Base-by-base conservation (phyloP, 1,284 basidiomycete species). In the Caloboletus firmus region DNA sequence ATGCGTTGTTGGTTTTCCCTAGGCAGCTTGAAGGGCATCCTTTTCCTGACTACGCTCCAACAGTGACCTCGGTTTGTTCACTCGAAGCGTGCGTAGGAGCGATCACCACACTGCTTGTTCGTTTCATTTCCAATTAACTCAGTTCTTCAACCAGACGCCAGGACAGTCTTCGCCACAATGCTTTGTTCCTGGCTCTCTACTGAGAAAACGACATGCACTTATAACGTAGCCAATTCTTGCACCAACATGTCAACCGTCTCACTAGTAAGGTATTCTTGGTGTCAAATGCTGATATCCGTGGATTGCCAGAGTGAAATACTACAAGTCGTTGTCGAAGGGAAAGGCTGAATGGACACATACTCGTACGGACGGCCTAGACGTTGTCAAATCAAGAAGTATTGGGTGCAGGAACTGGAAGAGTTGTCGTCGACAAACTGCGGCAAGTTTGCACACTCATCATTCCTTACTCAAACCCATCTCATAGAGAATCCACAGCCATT, bases 401-500 rank as follows among this genome's bases (percentile, higher is more conserved):
- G 28, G 26, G 13, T 44, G 13, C 17, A 2, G 9, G 2, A 24
- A 35, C 12, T 46, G 17, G 17, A 46, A 46, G 28, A 12, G 17
- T 4, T n/a, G 18, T 51, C 30, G n/a, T 50, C 54, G 46, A 39
- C 44, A 39, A 32, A 20, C 6, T n/a, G 15, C 24, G 39, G n/a
- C 36, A 40, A 4, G 31, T 49, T 34, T 35, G 24, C 24, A 30
- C 5, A n/a, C 37, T 26, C 15, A n/a, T n/a, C 24, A 15, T 22
- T n/a, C 41, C 35, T 49, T 37, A 39, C 36, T 36, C 31, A 7
- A 20, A 35, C 32, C 26, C 22, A 31, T 41, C 48, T 64, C 45
- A 54, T n/a, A 22, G 6, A 24, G 60, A 45, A 48, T 60, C 57
- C 20, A 69, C 57, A 9, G 22, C 61, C 65, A 69, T 66, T 42